Conservation (phyloP, 2,329 filamentous ascomycete species). For the Trichoderma endophyticum region DNA sequence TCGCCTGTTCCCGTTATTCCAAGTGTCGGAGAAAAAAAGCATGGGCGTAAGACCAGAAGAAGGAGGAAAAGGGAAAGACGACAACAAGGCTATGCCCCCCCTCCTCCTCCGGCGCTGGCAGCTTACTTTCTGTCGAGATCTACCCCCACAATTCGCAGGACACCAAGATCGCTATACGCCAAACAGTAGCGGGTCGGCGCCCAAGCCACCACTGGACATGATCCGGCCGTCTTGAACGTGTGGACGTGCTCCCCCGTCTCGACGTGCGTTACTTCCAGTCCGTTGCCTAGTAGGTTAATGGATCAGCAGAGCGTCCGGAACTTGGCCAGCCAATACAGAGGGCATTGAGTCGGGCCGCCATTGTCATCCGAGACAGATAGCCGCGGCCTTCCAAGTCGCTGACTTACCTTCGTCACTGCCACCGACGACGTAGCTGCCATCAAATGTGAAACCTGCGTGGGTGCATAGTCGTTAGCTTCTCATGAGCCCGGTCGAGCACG, state of each 20-base stretch:
- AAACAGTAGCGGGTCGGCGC: slow-evolving; percentile 71
- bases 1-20: not conserved
- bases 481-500: not conserved
- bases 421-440: slow-evolving; percentile 70
- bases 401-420: slow-evolving; percentile 67
- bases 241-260: slow-evolving; percentile 72
- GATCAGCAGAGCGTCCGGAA: slow-evolving; percentile 2
- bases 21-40: not conserved
- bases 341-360: not conserved
- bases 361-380: not conserved
- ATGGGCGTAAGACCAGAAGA: not conserved
- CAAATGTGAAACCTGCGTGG: slow-evolving; percentile 69
- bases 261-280: slow-evolving; percentile 66
- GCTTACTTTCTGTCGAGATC: slow-evolving; percentile 44
- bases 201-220: slow-evolving; percentile 69
- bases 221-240: slow-evolving; percentile 64
- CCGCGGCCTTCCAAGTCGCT: not conserved
- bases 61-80: not conserved
- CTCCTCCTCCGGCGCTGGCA: not conserved
- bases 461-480: not conserved
- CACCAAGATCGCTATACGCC: slow-evolving; percentile 68
- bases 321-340: not conserved
- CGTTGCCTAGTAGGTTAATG: slow-evolving; percentile 42
- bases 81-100: not conserved
- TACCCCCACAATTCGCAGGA: slow-evolving; percentile 65